A percentile compares a stretch with the other conserved stretches of the same genome.
These are phyloP conservation scores for Backusella mclennaniae DNA, from an alignment of 192 early-diverging fungal species.

Conservation along the genomic window DNA sequence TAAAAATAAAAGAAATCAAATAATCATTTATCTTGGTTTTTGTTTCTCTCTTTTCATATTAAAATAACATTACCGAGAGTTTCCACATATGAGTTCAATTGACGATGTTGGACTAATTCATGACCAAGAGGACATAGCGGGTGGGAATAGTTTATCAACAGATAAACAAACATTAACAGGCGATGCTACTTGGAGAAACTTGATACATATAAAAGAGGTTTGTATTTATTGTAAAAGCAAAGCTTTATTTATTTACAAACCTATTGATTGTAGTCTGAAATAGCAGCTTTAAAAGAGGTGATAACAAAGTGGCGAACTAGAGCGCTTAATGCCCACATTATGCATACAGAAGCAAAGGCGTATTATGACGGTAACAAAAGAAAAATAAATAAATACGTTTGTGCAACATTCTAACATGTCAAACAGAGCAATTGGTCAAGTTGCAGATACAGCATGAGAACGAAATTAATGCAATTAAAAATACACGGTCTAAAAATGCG, in stretches of 20 bases:
- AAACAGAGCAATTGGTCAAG: conserved; percentile 8
- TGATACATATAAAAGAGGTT: neutral
- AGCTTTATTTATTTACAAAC: neutral
- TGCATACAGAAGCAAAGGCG: neutral
- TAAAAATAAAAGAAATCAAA: neutral
- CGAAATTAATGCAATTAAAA: conserved; percentile 2
- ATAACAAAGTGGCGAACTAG: conserved; percentile 6
- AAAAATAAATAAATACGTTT: neutral
- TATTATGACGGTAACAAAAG: neutral
- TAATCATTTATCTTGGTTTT: neutral
- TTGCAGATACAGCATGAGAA: neutral
- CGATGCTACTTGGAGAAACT: neutral
- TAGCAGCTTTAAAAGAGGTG: conserved; percentile 13
- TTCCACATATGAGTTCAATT: neutral
- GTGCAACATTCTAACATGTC: neutral
- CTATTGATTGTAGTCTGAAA: conserved; percentile 1
- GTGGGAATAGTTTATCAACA: neutral
- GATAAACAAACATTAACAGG: neutral
- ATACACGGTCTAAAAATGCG: neutral
- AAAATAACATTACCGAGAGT: neutral
- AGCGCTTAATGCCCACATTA: neutral
- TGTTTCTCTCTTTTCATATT: neutral
- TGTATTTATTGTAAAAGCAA: neutral
- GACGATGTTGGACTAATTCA: neutral
- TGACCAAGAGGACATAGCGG: neutral